Evolutionary conservation across 2,329 filamentous ascomycete genomes (phyloP).

Genomic region (Aspergillus ochraceus): DNA sequence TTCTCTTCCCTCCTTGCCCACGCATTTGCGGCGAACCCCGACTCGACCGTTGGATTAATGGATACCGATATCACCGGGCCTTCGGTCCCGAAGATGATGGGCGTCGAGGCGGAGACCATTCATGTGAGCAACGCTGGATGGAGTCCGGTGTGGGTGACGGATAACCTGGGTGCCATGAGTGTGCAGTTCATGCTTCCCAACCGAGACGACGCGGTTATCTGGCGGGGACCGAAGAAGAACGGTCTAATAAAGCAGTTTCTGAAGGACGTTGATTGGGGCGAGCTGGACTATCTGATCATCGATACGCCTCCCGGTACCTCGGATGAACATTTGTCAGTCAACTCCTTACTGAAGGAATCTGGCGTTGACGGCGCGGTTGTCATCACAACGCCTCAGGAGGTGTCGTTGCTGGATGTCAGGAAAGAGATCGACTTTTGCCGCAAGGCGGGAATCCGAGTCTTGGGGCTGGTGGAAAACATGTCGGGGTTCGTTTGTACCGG

Average conservation of each 20-base stretch:
- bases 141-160: constrained; percentile 93
- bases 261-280: constrained; percentile 97
- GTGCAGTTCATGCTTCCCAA: constrained; percentile 98
- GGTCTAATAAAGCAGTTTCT: constrained; percentile 97
- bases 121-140: constrained; percentile 86
- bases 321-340: constrained; percentile 94
- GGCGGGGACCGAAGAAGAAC: constrained; percentile 98
- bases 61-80: constrained; percentile 98
- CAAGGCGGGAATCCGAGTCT: constrained; percentile 84
- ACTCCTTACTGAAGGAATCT: constrained; percentile 84
- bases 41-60: constrained; percentile 86
- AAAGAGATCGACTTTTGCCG: constrained; percentile 98
- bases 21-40: constrained; percentile 79
- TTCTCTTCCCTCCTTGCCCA: constrained; percentile 87
- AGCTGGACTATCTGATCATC: constrained; percentile 87
- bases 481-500: constrained; percentile 93
- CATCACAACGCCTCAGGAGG: constrained; percentile 93
- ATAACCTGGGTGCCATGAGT: constrained; percentile 94
- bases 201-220: constrained; percentile 92
- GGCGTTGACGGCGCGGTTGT: constrained; percentile 92
- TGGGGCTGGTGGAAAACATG: constrained; percentile 98
- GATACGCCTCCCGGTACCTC: constrained; percentile 95
- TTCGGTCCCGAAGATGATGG: constrained; percentile 98
- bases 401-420: constrained; percentile 84
- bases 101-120: constrained; percentile 89